Percentiles rank a stretch among this genome's conserved stretches.
phyloP scores from a whole-genome alignment of 352 stramenopile genomes.

The Pythium angustatum region DNA sequence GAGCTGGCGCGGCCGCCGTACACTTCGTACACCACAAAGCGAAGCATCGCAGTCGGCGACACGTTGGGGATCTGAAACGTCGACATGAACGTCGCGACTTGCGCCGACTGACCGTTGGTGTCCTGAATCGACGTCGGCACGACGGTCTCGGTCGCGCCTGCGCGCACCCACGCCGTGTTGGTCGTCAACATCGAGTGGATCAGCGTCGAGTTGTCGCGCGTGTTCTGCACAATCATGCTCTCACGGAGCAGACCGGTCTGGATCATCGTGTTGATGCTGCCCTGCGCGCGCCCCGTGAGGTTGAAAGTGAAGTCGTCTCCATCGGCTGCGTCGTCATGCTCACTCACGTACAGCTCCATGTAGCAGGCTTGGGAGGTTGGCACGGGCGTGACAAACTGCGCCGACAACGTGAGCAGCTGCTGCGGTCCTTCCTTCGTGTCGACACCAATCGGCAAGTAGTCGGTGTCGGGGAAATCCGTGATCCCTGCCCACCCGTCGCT shows the following conservation, averaged over 20 bases:
- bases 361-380: constrained; percentile 72
- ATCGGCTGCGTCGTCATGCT: constrained; percentile 45
- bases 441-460: constrained; percentile 64
- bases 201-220: constrained; percentile 21
- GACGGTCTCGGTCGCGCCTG: constrained; percentile 80
- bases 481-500: constrained; percentile 73
- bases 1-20: constrained; percentile 39
- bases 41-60: constrained; percentile 59
- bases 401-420: constrained; percentile 75
- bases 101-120: constrained; percentile 24
- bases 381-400: constrained; percentile 66
- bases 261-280: constrained; percentile 75
- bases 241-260: constrained; percentile 71
- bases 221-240: constrained; percentile 50
- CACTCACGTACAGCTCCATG: constrained; percentile 72
- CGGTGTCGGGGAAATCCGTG: constrained; percentile 69
- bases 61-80: constrained; percentile 77
- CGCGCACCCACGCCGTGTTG: constrained; percentile 60
- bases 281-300: constrained; percentile 49
- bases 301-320: constrained; percentile 58
- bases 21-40: constrained; percentile 85
- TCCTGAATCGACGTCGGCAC: constrained; percentile 55
- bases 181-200: constrained; percentile 47
- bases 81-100: constrained; percentile 76
- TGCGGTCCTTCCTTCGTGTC: constrained; percentile 60